Base-by-base conservation (phyloP, 495 filamentous ascomycete species). In the Aspergillus sparsus region DNA sequence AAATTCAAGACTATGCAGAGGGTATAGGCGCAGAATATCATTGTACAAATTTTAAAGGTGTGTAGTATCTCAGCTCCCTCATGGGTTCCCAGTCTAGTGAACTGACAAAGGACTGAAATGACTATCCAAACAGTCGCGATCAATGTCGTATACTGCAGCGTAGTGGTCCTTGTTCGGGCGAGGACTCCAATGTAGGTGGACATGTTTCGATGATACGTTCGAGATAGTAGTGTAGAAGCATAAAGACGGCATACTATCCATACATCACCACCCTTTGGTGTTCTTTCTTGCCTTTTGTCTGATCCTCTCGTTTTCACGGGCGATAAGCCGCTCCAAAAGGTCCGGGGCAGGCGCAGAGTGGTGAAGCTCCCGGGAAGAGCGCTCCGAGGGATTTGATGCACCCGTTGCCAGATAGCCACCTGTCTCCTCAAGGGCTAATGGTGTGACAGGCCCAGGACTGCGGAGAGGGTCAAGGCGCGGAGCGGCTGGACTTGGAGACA, bases 401-500 rank as follows among this genome's bases (percentile, higher is more conserved):
- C 81, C 77, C 5, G 76, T 71, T 42, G 76, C 71, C 11, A 88
- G 64, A 39, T 86, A 88, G 41, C 81, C 78, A 39, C 77, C 75
- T 7, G 76, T 64, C 7, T 77, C 81, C 63, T 91, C 89, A 33
- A 94, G 70, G 3, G 83, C 82, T 69, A 94, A 79, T 0, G 90
- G 90, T 2, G 90, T 93, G 41, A 93, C 88, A 0, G 89, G 88
- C 0, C 89, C 89, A 1, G 89, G 89, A 46, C 87, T 90, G n/a
- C 83, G 83, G 4, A 89, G 77, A 2, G 90, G 90, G 27, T 77
- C 77, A 36, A 94, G 68, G 15, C 84, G 76, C 7, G 90, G 90
- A 18, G 86, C 86, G 10, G 75, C 74, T n/a, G 37, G 88, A 80
- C 61, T 74, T 65, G 67, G 80, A 58, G 62, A 73, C 49, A 61